Evolutionary conservation across 257 asterid genomes (phyloP), one percentile per base, ranked within the genome.

Genomic region (Rhazya stricta): DNA sequence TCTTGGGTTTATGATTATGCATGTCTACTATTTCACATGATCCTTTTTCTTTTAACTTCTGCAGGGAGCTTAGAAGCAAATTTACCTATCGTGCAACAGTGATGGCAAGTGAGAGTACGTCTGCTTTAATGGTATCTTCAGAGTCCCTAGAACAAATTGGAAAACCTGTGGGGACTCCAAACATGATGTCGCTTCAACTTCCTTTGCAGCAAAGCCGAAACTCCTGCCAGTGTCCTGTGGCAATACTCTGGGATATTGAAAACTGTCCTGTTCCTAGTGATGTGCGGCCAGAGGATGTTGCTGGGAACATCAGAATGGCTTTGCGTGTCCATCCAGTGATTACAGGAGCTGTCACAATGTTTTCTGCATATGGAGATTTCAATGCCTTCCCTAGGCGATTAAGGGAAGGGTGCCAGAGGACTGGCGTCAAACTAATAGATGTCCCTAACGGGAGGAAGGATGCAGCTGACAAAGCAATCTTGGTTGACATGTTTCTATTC

Each of bases 201-300:
- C 77, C 79, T 23, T 41, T 72, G 19, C 87, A 76, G 80, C 92
- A 86, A 73, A 79, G 23, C 54, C 77, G 60, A 45, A 76, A 68
- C 57, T 76, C 82, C 25, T 63, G 76, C 45, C 82, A 79, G 6
- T 97, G 96, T 69, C 89, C 90, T 0, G 91, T 95, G 71, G 92
- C 91, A 9, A 89, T 95, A 74, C 91, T 92, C 57, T 95, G 99
- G 99, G 99, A 95, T 89, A 93, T 95, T 3, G 98, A 95, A 79
- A 95, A 96, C 86, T 96, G 99, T 68, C 97, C 95, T 0, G 92
- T 96, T 63, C 99, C 99, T 19, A 85, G 89, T 80, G 97, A 85
- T 56, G 91, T 93, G 34, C 88, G 94, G 37, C 88, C 98, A 0
- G 98, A 96, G 71, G 98, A 96, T 58, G 96, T 92, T 23, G 96